phyloP scores from a whole-genome alignment of 306 rosid species.

The Casuarina equisetifolia region DNA sequence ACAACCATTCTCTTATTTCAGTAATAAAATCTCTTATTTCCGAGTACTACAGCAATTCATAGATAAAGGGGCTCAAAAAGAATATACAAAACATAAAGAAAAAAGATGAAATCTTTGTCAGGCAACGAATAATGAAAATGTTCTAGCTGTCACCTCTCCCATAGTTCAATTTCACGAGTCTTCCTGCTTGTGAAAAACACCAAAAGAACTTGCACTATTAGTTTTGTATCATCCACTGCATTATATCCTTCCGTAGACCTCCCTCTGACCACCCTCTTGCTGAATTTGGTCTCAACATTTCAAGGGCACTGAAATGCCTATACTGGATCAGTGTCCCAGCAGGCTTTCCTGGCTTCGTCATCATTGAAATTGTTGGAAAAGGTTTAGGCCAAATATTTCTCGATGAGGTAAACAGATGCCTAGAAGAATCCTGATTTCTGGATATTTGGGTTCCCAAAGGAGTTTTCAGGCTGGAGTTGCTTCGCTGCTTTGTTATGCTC shows the following conservation, averaged over 20 bases:
- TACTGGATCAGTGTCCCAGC: conserved; percentile 53
- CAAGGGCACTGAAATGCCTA: conserved; percentile 47
- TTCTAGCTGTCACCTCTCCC: too few relatives aligned
- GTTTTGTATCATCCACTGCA: conserved; percentile 70
- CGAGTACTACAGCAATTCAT: too few relatives aligned
- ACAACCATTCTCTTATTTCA: too few relatives aligned
- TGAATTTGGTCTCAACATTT: conserved; percentile 31
- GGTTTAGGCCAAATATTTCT: conserved; percentile 38
- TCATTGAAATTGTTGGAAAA: conserved; percentile 55
- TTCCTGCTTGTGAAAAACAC: too few relatives aligned
- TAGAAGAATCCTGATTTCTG: conserved; percentile 48
- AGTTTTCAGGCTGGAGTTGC: conserved; percentile 44
- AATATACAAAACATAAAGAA: too few relatives aligned
- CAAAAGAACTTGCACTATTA: conserved; percentile 12
- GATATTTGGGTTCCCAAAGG: conserved; percentile 33
- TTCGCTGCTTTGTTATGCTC: conserved; percentile 34
- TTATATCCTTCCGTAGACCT: conserved; percentile 64
- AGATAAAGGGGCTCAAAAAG: too few relatives aligned
- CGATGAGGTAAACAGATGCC: conserved; percentile 57
- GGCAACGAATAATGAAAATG: too few relatives aligned
- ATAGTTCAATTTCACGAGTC: too few relatives aligned
- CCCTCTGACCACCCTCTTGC: conserved; percentile 41
- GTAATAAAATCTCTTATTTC: too few relatives aligned
- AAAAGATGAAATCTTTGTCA: too few relatives aligned
- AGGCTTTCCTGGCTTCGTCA: conserved; percentile 56